Evolutionary conservation across 331 rosid genomes (phyloP).

Genomic region (Cydonia oblonga): DNA sequence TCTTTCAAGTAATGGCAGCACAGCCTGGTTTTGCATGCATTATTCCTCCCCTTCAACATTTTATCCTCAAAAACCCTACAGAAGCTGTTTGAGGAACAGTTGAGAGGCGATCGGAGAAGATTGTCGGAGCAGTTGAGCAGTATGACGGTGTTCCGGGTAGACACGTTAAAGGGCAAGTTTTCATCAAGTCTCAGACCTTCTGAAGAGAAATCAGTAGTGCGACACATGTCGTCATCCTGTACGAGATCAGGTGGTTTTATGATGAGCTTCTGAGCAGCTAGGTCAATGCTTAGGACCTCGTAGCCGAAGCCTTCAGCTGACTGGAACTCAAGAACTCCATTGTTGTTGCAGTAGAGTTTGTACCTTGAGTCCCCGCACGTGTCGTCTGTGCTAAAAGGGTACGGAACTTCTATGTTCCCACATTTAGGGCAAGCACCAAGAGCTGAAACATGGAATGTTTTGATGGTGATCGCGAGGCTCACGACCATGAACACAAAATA

Average conservation of each 20-base stretch:
- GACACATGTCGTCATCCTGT: constrained; percentile 19
- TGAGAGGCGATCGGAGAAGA: constrained; percentile 60
- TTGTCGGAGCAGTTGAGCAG: constrained; percentile 47
- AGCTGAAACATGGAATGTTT: constrained; percentile 16
- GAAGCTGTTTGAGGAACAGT: constrained; percentile 56
- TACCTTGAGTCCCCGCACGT: constrained; percentile 61
- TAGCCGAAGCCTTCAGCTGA: constrained; percentile 50
- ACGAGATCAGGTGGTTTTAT: constrained; percentile 29
- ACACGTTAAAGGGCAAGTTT: constrained; percentile 55
- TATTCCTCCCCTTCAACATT: constrained; percentile 25
- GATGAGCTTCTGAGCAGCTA: constrained; percentile 11
- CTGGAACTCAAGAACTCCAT: constrained; percentile 42
- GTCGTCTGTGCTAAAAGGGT: constrained; percentile 61
- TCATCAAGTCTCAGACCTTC: constrained; percentile 48
- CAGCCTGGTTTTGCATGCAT: constrained; percentile 45
- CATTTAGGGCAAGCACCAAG: constrained; percentile 43
- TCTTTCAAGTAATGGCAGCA: constrained; percentile 77
- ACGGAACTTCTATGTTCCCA: constrained; percentile 56
- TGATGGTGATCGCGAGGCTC: neutral
- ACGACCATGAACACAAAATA: constrained; percentile 18
- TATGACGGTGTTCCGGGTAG: constrained; percentile 63
- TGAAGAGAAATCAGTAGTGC: constrained; percentile 45
- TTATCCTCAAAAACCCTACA: constrained; percentile 57
- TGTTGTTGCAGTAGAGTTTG: constrained; percentile 42
- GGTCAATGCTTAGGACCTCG: constrained; percentile 51